A percentile compares a stretch with the other conserved stretches of the same genome.
Conservation (phyloP, 2,329 filamentous ascomycete species). For the Mycosphaerella sp. region DNA sequence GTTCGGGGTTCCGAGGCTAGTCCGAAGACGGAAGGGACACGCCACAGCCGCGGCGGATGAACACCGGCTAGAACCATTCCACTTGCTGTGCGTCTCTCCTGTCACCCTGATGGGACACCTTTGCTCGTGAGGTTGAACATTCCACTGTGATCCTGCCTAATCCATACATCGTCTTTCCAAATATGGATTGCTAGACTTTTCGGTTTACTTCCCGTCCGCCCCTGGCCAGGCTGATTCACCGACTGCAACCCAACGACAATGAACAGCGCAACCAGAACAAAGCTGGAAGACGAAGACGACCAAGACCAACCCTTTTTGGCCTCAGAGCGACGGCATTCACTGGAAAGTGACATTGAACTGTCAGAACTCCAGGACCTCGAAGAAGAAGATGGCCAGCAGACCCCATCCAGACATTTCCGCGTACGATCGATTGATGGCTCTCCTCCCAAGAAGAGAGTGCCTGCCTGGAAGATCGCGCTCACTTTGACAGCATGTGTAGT, state of each 20-base stretch:
- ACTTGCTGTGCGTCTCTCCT: not conserved
- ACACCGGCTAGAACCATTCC: not conserved
- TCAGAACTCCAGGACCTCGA: constrained; percentile 10
- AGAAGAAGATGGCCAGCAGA: constrained; percentile 17
- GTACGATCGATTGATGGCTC: constrained; percentile 11
- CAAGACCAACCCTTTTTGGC: constrained; percentile 24
- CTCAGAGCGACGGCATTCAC: constrained; percentile 16
- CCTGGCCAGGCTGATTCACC: not conserved
- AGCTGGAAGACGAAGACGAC: constrained; percentile 15
- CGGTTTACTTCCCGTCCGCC: not conserved
- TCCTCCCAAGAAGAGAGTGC: constrained; percentile 15
- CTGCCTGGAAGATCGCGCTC: constrained; percentile 20
- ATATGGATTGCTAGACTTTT: constrained; percentile 2
- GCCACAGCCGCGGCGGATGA: no score
- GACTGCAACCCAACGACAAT: constrained; percentile 5
- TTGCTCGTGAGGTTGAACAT: not conserved
- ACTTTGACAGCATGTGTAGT: constrained; percentile 27
- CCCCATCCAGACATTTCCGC: constrained; percentile 18
- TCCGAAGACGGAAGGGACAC: not conserved
- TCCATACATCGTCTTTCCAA: not conserved
- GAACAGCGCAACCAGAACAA: constrained; percentile 15
- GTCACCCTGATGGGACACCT: not conserved
- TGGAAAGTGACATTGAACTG: constrained; percentile 17
- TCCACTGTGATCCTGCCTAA: not conserved
- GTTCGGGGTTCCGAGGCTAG: not conserved